A percentile compares a stretch with the other conserved stretches of the same genome.
Conservation (phyloP, 805 yeast genomes). For the Wickerhamiella brachini region DNA sequence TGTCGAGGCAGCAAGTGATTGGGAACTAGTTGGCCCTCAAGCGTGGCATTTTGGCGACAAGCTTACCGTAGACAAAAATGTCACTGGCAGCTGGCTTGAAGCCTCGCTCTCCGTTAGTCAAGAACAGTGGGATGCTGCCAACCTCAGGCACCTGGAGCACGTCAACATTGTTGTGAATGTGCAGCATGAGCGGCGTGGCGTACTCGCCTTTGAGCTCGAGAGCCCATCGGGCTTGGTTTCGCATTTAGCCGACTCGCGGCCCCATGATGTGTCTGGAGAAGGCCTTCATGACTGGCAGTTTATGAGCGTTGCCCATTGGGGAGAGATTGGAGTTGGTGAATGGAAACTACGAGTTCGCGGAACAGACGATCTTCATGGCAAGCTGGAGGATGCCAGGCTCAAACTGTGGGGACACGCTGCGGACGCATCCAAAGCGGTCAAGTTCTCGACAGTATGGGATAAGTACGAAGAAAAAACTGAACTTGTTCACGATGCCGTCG, state of each 20-base stretch:
- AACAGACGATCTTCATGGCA: slow-evolving; percentile 20
- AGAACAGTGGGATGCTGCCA: slow-evolving; percentile 38
- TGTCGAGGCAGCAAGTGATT: slow-evolving; percentile 55
- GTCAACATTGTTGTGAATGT: slow-evolving; percentile 69
- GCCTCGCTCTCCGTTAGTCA: slow-evolving; percentile 32
- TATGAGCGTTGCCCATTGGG: slow-evolving; percentile 98
- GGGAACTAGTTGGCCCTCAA: slow-evolving; percentile 86
- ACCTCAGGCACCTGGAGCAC: slow-evolving; percentile 69
- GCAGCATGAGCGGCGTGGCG: slow-evolving; percentile 53
- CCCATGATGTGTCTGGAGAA: slow-evolving; percentile 36
- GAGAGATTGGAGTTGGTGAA: slow-evolving; percentile 62
- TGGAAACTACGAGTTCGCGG: slow-evolving; percentile 66
- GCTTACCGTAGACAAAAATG: slow-evolving; percentile 22
- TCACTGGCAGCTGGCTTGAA: slow-evolving; percentile 16
- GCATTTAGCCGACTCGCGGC: slow-evolving; percentile 56
- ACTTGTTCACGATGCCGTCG: slow-evolving; percentile 6
- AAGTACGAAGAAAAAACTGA: slow-evolving; percentile 11
- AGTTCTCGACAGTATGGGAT: slow-evolving; percentile 26
- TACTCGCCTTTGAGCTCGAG: slow-evolving; percentile 43
- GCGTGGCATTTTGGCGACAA: slow-evolving; percentile 54
- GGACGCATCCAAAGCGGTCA: slow-evolving; percentile 48
- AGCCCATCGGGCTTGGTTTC: slow-evolving; percentile 72
- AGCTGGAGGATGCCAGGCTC: slow-evolving; percentile 57
- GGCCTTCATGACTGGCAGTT: slow-evolving; percentile 82
- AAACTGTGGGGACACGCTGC: slow-evolving; percentile 68